Base-by-base conservation (phyloP, 257 asterid genomes). In the Rauvolfia tetraphylla region DNA sequence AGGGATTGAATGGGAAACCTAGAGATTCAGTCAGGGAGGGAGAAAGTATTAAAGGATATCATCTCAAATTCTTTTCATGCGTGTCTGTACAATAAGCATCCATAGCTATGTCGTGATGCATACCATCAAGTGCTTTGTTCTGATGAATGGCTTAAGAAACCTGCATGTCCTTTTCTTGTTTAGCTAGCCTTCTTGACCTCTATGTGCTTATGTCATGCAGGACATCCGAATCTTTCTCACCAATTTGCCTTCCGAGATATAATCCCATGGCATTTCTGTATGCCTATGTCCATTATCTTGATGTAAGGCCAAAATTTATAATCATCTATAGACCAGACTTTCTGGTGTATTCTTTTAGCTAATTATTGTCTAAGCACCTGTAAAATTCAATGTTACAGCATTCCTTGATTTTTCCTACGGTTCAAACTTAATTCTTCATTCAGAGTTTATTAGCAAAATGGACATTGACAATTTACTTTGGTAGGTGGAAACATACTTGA, bases 221-320 rank as follows among this genome's bases (percentile, higher is more conserved):
- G 92, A 95, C 97, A 63, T 95, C 98, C 76, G 99, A 95, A 87
- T 91, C 97, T 63, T 95, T 93, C 92, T 90, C 98, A 56, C 99
- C 99, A 59, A 93, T 95, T 84, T 95, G 99, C 91, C 88, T 95
- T 74, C 99, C 99, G 49, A 89, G 96, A 93, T 95, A 91, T 85
- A 95, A 93, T 79, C 86, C 98, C 83, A 90, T 91, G 97, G 92
- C 97, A 17, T 93, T 93, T 86, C 95, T 93, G 31, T 88, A 93
- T 90, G 97, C 97, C 57, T 95, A 95, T 80, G 99, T 95, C 84
- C 99, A 95, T 86, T 95, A 88, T 81, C 86, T 95, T 84, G 99
- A 95, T 83, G 99, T 95, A 88, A 93, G 99, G 65, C 65, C 53
- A 34, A 31, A 18, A 20, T 23, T 38, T 67, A 38, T 38, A 23